Evolutionary conservation across 1,284 basidiomycete species (phyloP).

Genomic region (Amylostereum chailletii): DNA sequence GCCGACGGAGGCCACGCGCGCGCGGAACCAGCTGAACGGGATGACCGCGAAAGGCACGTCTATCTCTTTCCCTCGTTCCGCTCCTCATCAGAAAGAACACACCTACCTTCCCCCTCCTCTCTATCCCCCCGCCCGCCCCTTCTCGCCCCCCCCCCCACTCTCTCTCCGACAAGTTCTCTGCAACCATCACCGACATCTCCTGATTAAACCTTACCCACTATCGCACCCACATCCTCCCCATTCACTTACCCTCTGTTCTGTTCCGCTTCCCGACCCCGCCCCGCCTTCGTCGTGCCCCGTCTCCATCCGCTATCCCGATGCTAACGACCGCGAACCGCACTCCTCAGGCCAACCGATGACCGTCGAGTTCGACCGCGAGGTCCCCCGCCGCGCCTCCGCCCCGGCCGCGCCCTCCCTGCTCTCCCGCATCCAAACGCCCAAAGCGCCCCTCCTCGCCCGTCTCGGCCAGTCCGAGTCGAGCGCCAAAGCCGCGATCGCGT

Average conservation of each 20-base stretch:
- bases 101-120: too few relatives aligned
- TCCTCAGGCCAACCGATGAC: constrained; percentile 72
- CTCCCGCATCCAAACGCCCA: constrained; percentile 45
- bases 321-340: too few relatives aligned
- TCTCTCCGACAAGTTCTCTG: too few relatives aligned
- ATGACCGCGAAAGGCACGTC: constrained; percentile 80
- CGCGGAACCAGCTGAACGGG: constrained; percentile 83
- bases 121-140: too few relatives aligned
- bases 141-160: too few relatives aligned
- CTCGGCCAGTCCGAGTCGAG: constrained; percentile 38
- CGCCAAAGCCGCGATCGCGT: constrained; percentile 16
- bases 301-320: too few relatives aligned
- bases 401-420: constrained; percentile 43
- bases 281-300: too few relatives aligned
- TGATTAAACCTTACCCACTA: too few relatives aligned
- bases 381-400: constrained; percentile 25
- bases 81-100: too few relatives aligned
- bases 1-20: constrained; percentile 69
- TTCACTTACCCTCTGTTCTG: not conserved
- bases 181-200: too few relatives aligned
- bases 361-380: constrained; percentile 54
- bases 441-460: constrained; percentile 51
- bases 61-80: not conserved
- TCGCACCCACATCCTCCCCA: not conserved
- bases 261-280: not conserved